A percentile compares a stretch with the other conserved stretches of the same genome.
Conservation (phyloP, 768 basidiomycete species). For the Boletus rubroflammeus region DNA sequence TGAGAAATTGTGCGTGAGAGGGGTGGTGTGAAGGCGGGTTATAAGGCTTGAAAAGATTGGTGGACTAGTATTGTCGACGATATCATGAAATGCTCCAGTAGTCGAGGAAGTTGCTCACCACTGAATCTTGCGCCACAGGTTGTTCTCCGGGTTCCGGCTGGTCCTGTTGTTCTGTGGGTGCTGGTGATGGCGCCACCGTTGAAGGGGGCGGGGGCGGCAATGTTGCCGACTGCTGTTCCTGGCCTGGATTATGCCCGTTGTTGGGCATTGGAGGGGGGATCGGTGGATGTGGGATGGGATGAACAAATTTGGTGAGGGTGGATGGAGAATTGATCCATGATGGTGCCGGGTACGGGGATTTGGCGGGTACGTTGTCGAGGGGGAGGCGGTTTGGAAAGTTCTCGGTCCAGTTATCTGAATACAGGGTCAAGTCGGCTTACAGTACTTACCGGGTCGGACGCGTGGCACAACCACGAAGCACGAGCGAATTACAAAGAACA, state of each 20-base stretch:
- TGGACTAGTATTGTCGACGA: slow-evolving; percentile 3
- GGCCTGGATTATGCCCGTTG: not conserved
- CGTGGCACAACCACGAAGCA: not conserved
- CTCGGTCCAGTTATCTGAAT: slow-evolving; percentile 27
- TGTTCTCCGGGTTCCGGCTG: not conserved
- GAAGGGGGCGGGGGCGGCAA: not conserved
- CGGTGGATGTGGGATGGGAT: slow-evolving; percentile 18
- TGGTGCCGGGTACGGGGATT: slow-evolving; percentile 27
- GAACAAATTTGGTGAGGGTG: slow-evolving; percentile 21
- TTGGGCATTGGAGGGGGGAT: not conserved
- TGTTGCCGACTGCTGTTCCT: not conserved
- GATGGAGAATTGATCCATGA: slow-evolving; percentile 20
- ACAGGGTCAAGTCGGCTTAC: not conserved
- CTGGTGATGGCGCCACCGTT: not conserved
- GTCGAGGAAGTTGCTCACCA: not conserved
- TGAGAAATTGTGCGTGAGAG: slow-evolving; percentile 7
- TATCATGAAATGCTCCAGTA: not conserved
- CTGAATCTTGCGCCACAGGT: not conserved
- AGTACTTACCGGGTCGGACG: not conserved
- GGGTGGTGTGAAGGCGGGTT: slow-evolving; percentile 24
- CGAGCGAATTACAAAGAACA: not conserved
- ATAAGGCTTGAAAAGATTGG: slow-evolving; percentile 22
- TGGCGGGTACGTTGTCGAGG: slow-evolving; percentile 13
- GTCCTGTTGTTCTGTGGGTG: not conserved
- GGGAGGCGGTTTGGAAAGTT: slow-evolving; percentile 14